Evolutionary conservation across 176 grass and related monocot genomes (phyloP).

Genomic region (Areca catechu): DNA sequence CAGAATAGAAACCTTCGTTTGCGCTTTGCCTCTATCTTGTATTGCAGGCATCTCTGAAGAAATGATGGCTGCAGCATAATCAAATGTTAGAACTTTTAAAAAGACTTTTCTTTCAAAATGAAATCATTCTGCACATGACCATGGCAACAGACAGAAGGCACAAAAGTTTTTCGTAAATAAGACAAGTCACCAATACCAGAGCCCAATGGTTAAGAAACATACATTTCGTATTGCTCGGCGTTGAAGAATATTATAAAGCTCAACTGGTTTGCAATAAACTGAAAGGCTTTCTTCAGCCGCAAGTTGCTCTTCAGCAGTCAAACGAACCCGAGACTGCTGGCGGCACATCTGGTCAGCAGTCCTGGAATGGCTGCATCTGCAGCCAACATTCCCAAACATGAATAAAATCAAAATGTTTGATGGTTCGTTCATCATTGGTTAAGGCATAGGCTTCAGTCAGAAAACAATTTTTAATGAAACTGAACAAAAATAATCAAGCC

Average conservation of each 20-base stretch:
- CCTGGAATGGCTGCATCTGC: conserved; percentile 34
- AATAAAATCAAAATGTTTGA: not conserved
- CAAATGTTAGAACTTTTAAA: conserved; percentile 18
- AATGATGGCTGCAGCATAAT: conserved; percentile 57
- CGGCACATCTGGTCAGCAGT: conserved; percentile 48
- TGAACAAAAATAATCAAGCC: too few relatives aligned
- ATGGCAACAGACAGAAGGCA: too few relatives aligned
- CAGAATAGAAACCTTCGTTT: conserved; percentile 58
- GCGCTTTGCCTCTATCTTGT: conserved; percentile 59
- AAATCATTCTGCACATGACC: too few relatives aligned
- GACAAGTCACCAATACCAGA: not conserved
- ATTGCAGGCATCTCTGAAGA: conserved; percentile 73
- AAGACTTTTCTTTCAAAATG: too few relatives aligned
- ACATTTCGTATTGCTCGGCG: conserved; percentile 44
- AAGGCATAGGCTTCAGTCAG: too few relatives aligned
- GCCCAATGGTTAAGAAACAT: conserved; percentile 13
- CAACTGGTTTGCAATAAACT: conserved; percentile 57
- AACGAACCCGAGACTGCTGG: conserved; percentile 36
- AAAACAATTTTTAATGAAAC: too few relatives aligned
- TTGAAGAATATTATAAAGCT: conserved; percentile 55
- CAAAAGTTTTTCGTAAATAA: not conserved
- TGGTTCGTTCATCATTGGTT: too few relatives aligned
- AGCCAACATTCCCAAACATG: conserved; percentile 37
- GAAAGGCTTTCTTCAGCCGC: conserved; percentile 54
- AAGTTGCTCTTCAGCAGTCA: conserved; percentile 62